These are phyloP conservation scores for Paralagenidium karlingii DNA, from an alignment of 352 stramenopile genomes.

Conservation along the genomic window DNA sequence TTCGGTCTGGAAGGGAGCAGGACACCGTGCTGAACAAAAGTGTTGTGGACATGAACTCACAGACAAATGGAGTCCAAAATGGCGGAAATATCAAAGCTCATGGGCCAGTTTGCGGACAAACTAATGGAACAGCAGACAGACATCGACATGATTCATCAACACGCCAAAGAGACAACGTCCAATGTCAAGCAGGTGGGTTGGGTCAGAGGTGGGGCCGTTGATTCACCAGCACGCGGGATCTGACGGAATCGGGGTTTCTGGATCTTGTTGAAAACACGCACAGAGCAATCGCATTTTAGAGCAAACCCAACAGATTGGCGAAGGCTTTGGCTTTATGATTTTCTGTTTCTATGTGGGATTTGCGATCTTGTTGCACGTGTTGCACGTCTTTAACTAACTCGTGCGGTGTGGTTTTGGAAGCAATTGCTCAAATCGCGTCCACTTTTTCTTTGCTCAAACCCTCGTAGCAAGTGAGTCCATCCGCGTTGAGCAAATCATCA, in stretches of 20 bases:
- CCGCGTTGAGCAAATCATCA: conserved; percentile 84
- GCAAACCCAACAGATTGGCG: conserved; percentile 58
- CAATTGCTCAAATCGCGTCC: conserved; percentile 49
- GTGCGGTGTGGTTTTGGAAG: not conserved
- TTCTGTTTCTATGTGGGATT: conserved; percentile 76
- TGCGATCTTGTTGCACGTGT: conserved; percentile 49
- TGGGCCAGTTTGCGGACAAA: conserved; percentile 76
- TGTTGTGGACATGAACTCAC: not conserved
- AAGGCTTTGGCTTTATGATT: conserved; percentile 75
- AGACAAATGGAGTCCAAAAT: conserved; percentile 82
- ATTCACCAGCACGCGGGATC: too few species aligned
- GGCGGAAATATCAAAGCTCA: conserved; percentile 72
- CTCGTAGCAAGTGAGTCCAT: conserved; percentile 93
- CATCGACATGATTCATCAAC: conserved; percentile 62
- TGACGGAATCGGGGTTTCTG: too few species aligned
- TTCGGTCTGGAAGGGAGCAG: too few species aligned
- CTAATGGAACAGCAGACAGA: conserved; percentile 73
- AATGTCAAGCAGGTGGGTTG: conserved; percentile 53
- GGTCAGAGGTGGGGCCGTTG: too few species aligned
- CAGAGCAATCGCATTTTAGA: conserved; percentile 71
- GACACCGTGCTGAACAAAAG: too few species aligned
- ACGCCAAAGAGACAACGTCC: conserved; percentile 48
- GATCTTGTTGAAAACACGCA: too few species aligned
- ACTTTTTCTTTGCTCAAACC: conserved; percentile 81
- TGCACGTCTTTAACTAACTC: conserved; percentile 76